Evolutionary conservation across 2,329 filamentous ascomycete genomes (phyloP).

Genomic region (Daldinia sp.): DNA sequence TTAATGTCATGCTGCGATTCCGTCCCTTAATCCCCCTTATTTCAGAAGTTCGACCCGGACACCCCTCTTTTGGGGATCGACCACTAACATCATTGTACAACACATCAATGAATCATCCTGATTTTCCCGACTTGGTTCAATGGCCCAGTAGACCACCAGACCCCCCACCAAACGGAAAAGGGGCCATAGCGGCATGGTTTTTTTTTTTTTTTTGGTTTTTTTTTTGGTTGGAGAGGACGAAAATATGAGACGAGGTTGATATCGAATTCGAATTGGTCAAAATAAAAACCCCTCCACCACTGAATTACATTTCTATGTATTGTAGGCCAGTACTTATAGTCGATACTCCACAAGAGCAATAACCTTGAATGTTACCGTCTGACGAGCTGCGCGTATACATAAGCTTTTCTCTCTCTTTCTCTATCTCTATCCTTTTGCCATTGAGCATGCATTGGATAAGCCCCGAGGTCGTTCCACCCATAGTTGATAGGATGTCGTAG

Average conservation of each 20-base stretch:
- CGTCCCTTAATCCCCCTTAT: slow-evolving; percentile 6
- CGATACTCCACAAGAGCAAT: slow-evolving; percentile 22
- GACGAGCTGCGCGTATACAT: slow-evolving; percentile 21
- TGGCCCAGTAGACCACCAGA: slow-evolving; percentile 22
- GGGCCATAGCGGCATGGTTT: slow-evolving; percentile 22
- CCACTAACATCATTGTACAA: slow-evolving; percentile 40
- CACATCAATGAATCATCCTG: slow-evolving; percentile 40
- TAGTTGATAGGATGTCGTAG: slow-evolving; percentile 17
- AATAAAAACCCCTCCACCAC: slow-evolving; percentile 17
- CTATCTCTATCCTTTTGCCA: slow-evolving; percentile 12
- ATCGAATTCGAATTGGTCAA: slow-evolving; percentile 24
- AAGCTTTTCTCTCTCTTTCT: background rate
- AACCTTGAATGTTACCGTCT: slow-evolving; percentile 30
- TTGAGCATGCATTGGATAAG: slow-evolving; percentile 24
- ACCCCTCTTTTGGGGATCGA: slow-evolving; percentile 36
- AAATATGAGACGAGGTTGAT: slow-evolving; percentile 10
- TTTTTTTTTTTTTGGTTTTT: too few relatives aligned
- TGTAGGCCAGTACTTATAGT: slow-evolving; percentile 17
- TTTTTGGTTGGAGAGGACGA: too few relatives aligned
- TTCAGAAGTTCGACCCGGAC: slow-evolving; percentile 28
- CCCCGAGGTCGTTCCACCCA: slow-evolving; percentile 7
- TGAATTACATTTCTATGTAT: too few relatives aligned
- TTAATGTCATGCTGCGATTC: slow-evolving; percentile 13
- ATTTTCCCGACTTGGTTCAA: slow-evolving; percentile 38
- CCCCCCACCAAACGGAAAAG: slow-evolving; percentile 25